phyloP scores from a whole-genome alignment of 1,284 basidiomycete species.

The Leccinum variabile region DNA sequence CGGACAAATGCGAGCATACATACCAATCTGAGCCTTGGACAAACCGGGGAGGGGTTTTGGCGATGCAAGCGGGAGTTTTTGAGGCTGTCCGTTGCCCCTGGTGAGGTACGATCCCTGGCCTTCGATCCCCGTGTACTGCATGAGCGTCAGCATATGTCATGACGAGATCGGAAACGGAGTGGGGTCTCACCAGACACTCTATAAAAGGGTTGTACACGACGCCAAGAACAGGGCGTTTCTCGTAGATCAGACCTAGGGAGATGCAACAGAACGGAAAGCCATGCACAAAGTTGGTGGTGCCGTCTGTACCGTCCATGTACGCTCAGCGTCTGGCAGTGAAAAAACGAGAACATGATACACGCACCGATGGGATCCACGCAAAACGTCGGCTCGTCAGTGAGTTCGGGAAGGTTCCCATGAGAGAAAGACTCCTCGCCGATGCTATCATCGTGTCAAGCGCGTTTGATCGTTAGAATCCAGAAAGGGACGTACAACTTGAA shows the following conservation, averaged over 20 bases:
- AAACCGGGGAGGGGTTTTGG: conserved; percentile 74
- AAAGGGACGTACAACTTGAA: conserved; percentile 75
- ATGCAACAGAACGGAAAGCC: conserved; percentile 90
- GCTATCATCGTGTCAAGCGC: conserved; percentile 41
- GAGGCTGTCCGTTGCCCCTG: conserved; percentile 48
- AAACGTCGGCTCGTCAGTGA: conserved; percentile 89
- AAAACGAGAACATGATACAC: conserved; percentile 32
- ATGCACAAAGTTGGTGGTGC: conserved; percentile 94
- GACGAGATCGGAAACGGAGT: not conserved
- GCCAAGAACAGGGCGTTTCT: conserved; percentile 79
- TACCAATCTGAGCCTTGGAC: conserved; percentile 75
- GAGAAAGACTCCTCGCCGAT: conserved; percentile 92
- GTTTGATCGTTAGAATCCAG: not conserved
- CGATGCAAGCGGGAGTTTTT: conserved; percentile 69
- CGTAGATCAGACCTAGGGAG: conserved; percentile 87
- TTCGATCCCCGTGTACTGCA: conserved; percentile 78
- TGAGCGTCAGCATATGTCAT: not conserved
- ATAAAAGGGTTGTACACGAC: conserved; percentile 94
- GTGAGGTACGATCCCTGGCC: conserved; percentile 82
- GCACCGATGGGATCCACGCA: conserved; percentile 85
- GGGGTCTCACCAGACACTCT: conserved; percentile 63
- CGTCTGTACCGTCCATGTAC: conserved; percentile 50
- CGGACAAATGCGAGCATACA: not conserved
- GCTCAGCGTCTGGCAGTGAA: not conserved
- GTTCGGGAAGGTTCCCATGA: conserved; percentile 63